A percentile compares a stretch with the other conserved stretches of the same genome.
Conservation (phyloP, 495 filamentous ascomycete genomes). For the Neurospora sp. region DNA sequence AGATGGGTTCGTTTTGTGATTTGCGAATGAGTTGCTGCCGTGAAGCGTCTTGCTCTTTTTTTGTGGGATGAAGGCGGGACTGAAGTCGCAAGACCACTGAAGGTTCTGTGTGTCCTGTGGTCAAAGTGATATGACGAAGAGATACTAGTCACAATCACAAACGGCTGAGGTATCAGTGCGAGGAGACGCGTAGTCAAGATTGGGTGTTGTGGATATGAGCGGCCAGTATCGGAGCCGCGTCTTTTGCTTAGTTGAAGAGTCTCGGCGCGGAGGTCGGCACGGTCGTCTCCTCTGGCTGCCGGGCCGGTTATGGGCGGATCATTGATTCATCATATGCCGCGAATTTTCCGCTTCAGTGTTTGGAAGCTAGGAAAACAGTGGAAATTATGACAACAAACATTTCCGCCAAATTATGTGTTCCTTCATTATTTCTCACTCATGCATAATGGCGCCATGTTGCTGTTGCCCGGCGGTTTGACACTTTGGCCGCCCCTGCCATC, state of each 20-base stretch:
- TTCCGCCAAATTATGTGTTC: neutral
- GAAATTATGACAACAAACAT: neutral
- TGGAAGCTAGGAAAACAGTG: neutral
- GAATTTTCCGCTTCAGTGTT: neutral
- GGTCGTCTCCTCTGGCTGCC: neutral
- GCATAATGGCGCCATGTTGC: neutral
- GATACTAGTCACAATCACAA: neutral
- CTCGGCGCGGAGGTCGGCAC: neutral
- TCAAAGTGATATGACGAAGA: neutral
- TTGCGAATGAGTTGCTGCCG: neutral
- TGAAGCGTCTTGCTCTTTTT: neutral
- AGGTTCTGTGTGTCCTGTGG: neutral
- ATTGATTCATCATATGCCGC: neutral
- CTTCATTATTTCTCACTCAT: neutral
- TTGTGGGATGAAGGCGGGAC: neutral
- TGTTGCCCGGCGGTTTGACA: neutral
- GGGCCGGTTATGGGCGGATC: neutral
- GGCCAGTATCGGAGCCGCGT: neutral
- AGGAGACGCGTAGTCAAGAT: neutral
- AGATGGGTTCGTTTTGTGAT: neutral
- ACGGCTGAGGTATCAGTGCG: neutral
- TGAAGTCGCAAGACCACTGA: neutral
- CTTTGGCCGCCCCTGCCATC: slow-evolving; percentile 2
- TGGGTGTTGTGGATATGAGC: neutral
- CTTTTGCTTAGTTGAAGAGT: neutral